Conservation (phyloP, 1,284 basidiomycete species). For the Ceraceosorus bombacis region DNA sequence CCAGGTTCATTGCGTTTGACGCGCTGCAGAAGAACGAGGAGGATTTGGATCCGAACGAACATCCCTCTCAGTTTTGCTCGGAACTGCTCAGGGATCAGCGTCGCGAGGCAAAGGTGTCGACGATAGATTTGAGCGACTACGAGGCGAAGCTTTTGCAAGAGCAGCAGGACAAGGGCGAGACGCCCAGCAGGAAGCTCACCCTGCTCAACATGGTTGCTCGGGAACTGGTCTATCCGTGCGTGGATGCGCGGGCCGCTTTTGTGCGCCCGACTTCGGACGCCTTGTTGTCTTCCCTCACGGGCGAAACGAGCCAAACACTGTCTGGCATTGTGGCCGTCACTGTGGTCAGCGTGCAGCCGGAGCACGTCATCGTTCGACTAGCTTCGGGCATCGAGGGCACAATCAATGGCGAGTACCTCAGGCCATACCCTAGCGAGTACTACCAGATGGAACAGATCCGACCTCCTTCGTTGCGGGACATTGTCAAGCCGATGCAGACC, state of each 20-base stretch:
- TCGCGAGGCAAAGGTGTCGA: constrained; percentile 72
- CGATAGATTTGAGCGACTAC: constrained; percentile 92
- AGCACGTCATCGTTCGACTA: constrained; percentile 61
- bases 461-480: constrained; percentile 22
- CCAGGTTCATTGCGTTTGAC: constrained; percentile 96
- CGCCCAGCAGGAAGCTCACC: constrained; percentile 61
- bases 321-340: constrained; percentile 59
- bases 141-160: constrained; percentile 46
- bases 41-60: constrained; percentile 39
- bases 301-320: constrained; percentile 76
- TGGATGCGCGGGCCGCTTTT: constrained; percentile 69
- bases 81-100: constrained; percentile 77
- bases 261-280: constrained; percentile 65
- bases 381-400: constrained; percentile 69
- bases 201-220: constrained; percentile 78
- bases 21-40: constrained; percentile 67
- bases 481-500: constrained; percentile 59
- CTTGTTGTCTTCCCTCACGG: constrained; percentile 87
- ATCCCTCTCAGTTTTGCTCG: constrained; percentile 36
- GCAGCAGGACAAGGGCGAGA: constrained; percentile 9
- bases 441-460: constrained; percentile 1
- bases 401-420: constrained; percentile 38
- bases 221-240: constrained; percentile 79
- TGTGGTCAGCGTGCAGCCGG: constrained; percentile 59
- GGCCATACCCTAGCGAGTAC: constrained; percentile 19